A percentile compares a stretch with the other conserved stretches of the same genome.
Evolutionary conservation across 2,329 filamentous ascomycete species (phyloP).

Genomic region (Claviceps sp.): DNA sequence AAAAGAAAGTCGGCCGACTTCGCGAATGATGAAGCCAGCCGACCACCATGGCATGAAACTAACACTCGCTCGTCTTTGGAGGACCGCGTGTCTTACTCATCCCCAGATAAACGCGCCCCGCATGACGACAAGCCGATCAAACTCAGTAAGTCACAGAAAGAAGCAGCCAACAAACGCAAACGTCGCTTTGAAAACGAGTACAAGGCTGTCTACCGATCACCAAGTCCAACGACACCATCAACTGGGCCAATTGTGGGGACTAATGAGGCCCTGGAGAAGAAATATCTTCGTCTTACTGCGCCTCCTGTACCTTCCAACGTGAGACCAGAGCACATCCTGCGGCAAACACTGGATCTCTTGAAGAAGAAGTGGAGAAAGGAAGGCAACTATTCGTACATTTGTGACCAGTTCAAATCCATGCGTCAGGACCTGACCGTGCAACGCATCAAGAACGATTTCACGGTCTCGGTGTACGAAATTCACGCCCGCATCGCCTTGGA

Average conservation of each 20-base stretch:
- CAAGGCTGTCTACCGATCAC: slow-evolving; percentile 40
- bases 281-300: slow-evolving; percentile 84
- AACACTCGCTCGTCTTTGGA: slow-evolving; percentile 47
- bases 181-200: slow-evolving; percentile 69
- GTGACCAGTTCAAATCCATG: slow-evolving; percentile 98
- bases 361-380: slow-evolving; percentile 93
- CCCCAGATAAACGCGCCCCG: slow-evolving; percentile 27
- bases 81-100: slow-evolving; percentile 58
- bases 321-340: slow-evolving; percentile 66
- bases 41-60: slow-evolving; percentile 64
- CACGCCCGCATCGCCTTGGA: slow-evolving; percentile 95
- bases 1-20: slow-evolving; percentile 74
- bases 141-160: slow-evolving; percentile 82
- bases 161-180: slow-evolving; percentile 71
- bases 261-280: slow-evolving; percentile 76
- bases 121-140: slow-evolving; percentile 35
- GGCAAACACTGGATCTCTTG: slow-evolving; percentile 73
- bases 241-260: slow-evolving; percentile 72
- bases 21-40: slow-evolving; percentile 37
- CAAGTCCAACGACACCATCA: slow-evolving; percentile 42
- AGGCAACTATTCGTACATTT: slow-evolving; percentile 92
- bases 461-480: slow-evolving; percentile 91
- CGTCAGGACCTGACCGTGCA: slow-evolving; percentile 97
- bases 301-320: slow-evolving; percentile 81
- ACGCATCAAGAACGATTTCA: slow-evolving; percentile 92